Base-by-base conservation (phyloP, 169 alveolate species). In the Eimeria zaria region DNA sequence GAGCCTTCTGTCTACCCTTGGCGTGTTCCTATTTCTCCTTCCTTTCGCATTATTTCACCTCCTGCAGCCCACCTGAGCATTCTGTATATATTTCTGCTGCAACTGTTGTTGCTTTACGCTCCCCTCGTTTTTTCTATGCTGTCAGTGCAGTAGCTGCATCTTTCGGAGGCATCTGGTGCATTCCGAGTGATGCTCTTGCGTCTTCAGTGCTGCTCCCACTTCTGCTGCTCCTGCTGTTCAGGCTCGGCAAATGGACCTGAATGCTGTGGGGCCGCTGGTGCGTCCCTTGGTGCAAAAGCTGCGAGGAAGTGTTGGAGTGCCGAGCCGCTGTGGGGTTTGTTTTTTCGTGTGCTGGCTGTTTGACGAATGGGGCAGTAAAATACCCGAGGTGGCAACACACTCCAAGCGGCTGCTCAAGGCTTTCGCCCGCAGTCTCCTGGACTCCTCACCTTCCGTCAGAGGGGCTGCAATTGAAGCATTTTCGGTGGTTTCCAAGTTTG, bases 251-350 rank as follows among this genome's bases (percentile, higher is more conserved):
- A 83, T 93, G 67, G 90, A 74, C 44, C 96, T 88, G 46, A 36
- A 22, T 9, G 78, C 74, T 30, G 78, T 93, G 76, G 89, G 89
- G n/a, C 58, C 73, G 39, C 80, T 93, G 44, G 81, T 93, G 36
- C 96, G 71, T 9, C 88, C 94, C n/a, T n/a, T 93, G 94, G 85
- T 93, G 46, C 96, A 83, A 44, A 80, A 80, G 60, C 74, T 93
- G 53, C 93, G 96, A 48, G 80, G 76, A 41, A 84, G 96, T 67
- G 80, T 93, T 27, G 96, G 96, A 2, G 90, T 88, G 60, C 64
- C 96, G 62, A 93, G 96, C 51, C 96, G 96, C 39, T 93, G 96
- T 24, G 89, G 94, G 30, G 96, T 83, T n/a, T 80, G 94, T 20
- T 60, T 67, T 83, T 74, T 93, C 44, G 76, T 93, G n/a, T 58